Conservation (phyloP, 805 yeast genomes). For the Scheffersomyces spartinae region DNA sequence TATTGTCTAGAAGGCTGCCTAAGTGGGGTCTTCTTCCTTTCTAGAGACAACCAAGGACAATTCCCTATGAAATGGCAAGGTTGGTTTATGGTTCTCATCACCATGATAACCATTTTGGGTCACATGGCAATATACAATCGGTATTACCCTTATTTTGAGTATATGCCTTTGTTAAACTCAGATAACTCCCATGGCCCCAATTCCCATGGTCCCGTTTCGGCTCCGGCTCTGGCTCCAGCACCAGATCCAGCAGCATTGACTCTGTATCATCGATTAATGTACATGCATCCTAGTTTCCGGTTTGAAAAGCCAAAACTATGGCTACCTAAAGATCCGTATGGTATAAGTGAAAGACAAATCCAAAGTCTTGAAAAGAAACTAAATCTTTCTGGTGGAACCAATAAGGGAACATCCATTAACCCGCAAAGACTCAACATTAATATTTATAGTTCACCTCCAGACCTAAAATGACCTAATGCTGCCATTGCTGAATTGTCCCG, state of each 20-base stretch:
- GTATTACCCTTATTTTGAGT: constrained; percentile 19
- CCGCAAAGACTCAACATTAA: constrained; percentile 8
- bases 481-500: constrained; percentile 1
- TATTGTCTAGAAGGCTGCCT: constrained; percentile 73
- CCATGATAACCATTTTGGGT: constrained; percentile 43
- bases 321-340: constrained; percentile 27
- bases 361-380: constrained; percentile 7
- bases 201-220: constrained; percentile 1
- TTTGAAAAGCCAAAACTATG: constrained; percentile 26
- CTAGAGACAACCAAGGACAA: constrained; percentile 34
- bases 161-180: constrained; percentile 14
- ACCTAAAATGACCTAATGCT: constrained; percentile 9
- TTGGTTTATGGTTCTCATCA: constrained; percentile 37
- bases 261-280: constrained; percentile 6
- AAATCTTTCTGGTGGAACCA: constrained; percentile 10
- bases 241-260: not conserved
- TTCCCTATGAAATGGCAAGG: constrained; percentile 38
- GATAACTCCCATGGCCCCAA: constrained; percentile 6
- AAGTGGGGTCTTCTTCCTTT: constrained; percentile 63
- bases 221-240: not conserved
- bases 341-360: constrained; percentile 14
- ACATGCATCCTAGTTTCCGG: constrained; percentile 26
- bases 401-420: constrained; percentile 14
- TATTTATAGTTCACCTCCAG: constrained; percentile 22
- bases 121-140: constrained; percentile 41